Percentiles rank a stretch among this genome's conserved stretches.
Conservation (phyloP, 805 yeast species). For the Huiozyma sinensis region DNA sequence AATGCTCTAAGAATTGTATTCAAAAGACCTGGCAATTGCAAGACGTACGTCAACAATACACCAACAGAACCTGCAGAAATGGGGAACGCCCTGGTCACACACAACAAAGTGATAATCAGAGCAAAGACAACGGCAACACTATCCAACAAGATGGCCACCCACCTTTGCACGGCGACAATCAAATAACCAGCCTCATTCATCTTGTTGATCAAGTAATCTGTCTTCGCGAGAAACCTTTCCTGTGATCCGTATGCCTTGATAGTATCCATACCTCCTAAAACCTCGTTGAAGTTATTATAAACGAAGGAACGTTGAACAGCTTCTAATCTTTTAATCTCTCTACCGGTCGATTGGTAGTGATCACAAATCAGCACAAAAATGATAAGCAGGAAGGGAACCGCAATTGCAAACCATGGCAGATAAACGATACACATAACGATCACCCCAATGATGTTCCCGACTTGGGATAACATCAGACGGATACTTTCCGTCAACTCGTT, state of each 20-base stretch:
- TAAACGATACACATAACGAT: constrained; percentile 59
- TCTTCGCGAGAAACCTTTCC: constrained; percentile 32
- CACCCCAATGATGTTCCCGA: constrained; percentile 51
- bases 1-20: constrained; percentile 42
- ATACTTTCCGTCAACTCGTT: constrained; percentile 66
- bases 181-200: constrained; percentile 42
- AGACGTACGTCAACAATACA: constrained; percentile 46
- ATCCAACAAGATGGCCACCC: constrained; percentile 49
- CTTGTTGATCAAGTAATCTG: constrained; percentile 41
- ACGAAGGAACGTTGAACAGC: constrained; percentile 43
- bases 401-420: constrained; percentile 70
- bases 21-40: constrained; percentile 47
- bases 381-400: constrained; percentile 44
- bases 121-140: constrained; percentile 39
- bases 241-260: constrained; percentile 34
- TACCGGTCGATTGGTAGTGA: constrained; percentile 39
- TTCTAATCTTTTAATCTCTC: constrained; percentile 43
- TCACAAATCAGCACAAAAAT: constrained; percentile 35
- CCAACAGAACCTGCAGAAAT: constrained; percentile 54
- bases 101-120: constrained; percentile 42
- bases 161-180: constrained; percentile 49
- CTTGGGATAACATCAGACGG: constrained; percentile 45
- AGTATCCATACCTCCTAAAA: constrained; percentile 38
- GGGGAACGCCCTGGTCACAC: constrained; percentile 48
- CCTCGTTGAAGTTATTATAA: constrained; percentile 41